Base-by-base conservation (phyloP, 176 grass and related monocot genomes). In the Oryza meridionalis region DNA sequence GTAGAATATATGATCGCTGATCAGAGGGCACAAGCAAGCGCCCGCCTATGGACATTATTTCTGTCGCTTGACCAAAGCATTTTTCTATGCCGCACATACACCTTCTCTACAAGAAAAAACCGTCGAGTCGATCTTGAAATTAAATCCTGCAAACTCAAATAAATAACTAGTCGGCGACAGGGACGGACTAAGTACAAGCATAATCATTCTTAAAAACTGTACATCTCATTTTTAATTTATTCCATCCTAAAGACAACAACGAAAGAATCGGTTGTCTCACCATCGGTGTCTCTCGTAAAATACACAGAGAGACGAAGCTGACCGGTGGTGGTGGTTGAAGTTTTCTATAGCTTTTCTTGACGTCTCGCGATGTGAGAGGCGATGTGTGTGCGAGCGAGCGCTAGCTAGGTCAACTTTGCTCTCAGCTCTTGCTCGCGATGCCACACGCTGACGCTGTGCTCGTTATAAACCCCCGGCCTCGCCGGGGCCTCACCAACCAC, bases 21-120 rank as follows among this genome's bases (percentile, higher is more conserved):
- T 73, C 68, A 13, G 21, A 65, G 25, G 76, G 10, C 55, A 73
- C 55, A 86, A 79, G 84, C 55, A 80, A 79, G 22, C 49, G 70
- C 14, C 24, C 15, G 29, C 35, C 26, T 27, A 40, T 76, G 14
- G 64, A 68, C 45, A 73, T 21, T 27, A 73, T 21, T 27, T 9
- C 37, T 49, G 72, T 50, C 65, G 66, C 11, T 64, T 78, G 80
- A 82, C 74, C 67, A 77, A 77, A 77, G 53, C 35, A 50, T n/a
- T 6, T 27, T 2, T 59, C 21, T 15, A 19, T n/a, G 4, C 11
- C 33, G 17, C 12, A 29, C 9, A 21, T 66, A 9, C 49, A 50
- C 7, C 55, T 67, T 12, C 29, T 2, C 29, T 31, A 31, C 29
- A 31, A 31, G 29, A 31, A 31, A 31, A 31, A 31, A 31, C 29